Percentiles rank a stretch among this genome's conserved stretches.
Conservation (phyloP, 345 rosid genomes). For the Combretum micranthum region DNA sequence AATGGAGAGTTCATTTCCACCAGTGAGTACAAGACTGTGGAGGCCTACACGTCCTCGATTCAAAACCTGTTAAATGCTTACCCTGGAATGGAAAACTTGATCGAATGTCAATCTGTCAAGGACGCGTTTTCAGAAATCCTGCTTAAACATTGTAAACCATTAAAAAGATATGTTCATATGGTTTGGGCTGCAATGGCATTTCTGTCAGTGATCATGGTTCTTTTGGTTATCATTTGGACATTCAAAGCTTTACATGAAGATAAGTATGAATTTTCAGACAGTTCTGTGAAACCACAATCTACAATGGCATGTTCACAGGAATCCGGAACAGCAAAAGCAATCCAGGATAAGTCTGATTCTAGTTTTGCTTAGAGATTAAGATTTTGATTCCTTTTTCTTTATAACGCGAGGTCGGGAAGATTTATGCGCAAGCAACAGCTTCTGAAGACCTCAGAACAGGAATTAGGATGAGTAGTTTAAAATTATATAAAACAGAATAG, state of each 20-base stretch:
- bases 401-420: too few relatives aligned
- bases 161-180: conserved; percentile 34
- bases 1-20: conserved; percentile 31
- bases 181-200: conserved; percentile 43
- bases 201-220: conserved; percentile 40
- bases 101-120: conserved; percentile 49
- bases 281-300: conserved; percentile 31
- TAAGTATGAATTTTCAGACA: conserved; percentile 15
- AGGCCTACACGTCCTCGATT: conserved; percentile 42
- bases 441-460: too few relatives aligned
- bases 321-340: conserved; percentile 5
- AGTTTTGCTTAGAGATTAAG: conserved; percentile 13
- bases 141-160: conserved; percentile 39
- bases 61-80: conserved; percentile 45
- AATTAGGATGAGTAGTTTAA: too few relatives aligned
- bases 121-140: conserved; percentile 49
- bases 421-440: too few relatives aligned
- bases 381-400: too few relatives aligned
- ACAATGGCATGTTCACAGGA: conserved; percentile 6
- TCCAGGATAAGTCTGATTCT: conserved; percentile 4
- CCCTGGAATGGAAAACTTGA: conserved; percentile 47
- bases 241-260: conserved; percentile 19
- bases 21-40: conserved; percentile 21
- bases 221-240: conserved; percentile 36
- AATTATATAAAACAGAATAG: too few relatives aligned